These are phyloP conservation scores for Sugiyamaella marilandica DNA, from an alignment of 805 yeast genomes.

Conservation along the genomic window DNA sequence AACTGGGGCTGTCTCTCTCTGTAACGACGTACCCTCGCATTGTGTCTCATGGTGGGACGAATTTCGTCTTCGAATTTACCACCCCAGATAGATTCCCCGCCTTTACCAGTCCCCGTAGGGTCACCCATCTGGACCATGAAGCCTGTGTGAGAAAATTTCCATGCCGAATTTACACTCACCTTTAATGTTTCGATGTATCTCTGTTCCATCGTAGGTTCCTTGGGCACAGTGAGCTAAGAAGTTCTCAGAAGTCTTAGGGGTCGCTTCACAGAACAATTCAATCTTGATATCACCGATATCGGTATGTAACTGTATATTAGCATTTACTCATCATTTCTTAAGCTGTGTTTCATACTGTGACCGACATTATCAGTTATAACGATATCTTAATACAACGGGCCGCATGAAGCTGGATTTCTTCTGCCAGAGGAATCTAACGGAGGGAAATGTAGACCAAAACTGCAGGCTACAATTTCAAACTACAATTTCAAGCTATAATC, in stretches of 20 bases:
- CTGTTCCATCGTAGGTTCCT: constrained; percentile 36
- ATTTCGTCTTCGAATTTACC: constrained; percentile 32
- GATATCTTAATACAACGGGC: neutral
- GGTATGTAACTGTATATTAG: constrained; percentile 31
- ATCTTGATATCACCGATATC: constrained; percentile 38
- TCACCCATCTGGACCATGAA: constrained; percentile 36
- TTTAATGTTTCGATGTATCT: constrained; percentile 37
- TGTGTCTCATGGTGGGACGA: constrained; percentile 50
- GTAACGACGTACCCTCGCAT: constrained; percentile 42
- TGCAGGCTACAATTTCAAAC: too few relatives aligned
- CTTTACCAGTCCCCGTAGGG: constrained; percentile 36
- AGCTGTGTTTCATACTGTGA: constrained; percentile 6
- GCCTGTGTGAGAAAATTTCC: constrained; percentile 15
- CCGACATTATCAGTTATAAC: constrained; percentile 6
- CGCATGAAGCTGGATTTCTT: constrained; percentile 1
- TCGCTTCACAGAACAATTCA: constrained; percentile 37
- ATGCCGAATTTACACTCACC: constrained; percentile 25
- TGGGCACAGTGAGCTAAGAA: constrained; percentile 44
- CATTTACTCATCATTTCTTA: neutral
- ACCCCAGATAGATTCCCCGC: constrained; percentile 44
- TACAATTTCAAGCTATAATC: too few relatives aligned
- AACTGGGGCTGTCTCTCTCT: neutral
- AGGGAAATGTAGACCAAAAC: too few relatives aligned
- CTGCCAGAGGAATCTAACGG: neutral
- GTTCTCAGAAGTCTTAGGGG: constrained; percentile 40